These are phyloP conservation scores for Metschnikowia drakensbergensis DNA, from an alignment of 805 yeast genomes.

Conservation along the genomic window DNA sequence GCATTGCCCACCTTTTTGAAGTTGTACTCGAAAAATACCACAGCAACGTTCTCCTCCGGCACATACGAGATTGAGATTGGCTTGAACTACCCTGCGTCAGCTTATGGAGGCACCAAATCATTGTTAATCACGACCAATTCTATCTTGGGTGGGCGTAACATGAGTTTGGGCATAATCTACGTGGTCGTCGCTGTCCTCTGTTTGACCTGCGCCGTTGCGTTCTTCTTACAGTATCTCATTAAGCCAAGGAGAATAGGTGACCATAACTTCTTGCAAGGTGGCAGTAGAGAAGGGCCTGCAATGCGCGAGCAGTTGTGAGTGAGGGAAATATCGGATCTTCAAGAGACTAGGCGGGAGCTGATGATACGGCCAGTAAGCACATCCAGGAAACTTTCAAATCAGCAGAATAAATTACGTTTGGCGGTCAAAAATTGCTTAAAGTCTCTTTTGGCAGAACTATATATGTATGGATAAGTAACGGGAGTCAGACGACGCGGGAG, in stretches of 20 bases:
- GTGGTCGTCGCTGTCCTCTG: slow-evolving; percentile 78
- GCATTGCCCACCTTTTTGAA: slow-evolving; percentile 88
- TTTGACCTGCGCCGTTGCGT: slow-evolving; percentile 65
- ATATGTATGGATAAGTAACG: no score
- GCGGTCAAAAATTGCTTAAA: no score
- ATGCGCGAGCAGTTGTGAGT: slow-evolving; percentile 22
- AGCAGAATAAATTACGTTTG: no score
- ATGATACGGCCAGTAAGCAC: no score
- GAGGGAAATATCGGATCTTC: background rate
- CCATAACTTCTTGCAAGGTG: slow-evolving; percentile 51
- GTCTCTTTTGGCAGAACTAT: no score
- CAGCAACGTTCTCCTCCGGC: slow-evolving; percentile 55
- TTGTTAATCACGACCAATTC: slow-evolving; percentile 77
- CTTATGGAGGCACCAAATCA: slow-evolving; percentile 87
- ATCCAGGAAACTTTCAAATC: no score
- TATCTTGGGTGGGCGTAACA: slow-evolving; percentile 83
- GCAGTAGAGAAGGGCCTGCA: slow-evolving; percentile 16
- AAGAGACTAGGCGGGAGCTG: no score
- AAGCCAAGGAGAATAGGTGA: slow-evolving; percentile 85
- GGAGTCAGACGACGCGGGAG: no score
- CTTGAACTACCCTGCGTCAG: slow-evolving; percentile 74
- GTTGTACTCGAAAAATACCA: slow-evolving; percentile 69
- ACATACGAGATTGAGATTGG: slow-evolving; percentile 65
- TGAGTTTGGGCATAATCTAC: slow-evolving; percentile 80
- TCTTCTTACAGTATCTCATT: slow-evolving; percentile 75